phyloP scores from a whole-genome alignment of 768 basidiomycete genomes.

The Russula earlei region DNA sequence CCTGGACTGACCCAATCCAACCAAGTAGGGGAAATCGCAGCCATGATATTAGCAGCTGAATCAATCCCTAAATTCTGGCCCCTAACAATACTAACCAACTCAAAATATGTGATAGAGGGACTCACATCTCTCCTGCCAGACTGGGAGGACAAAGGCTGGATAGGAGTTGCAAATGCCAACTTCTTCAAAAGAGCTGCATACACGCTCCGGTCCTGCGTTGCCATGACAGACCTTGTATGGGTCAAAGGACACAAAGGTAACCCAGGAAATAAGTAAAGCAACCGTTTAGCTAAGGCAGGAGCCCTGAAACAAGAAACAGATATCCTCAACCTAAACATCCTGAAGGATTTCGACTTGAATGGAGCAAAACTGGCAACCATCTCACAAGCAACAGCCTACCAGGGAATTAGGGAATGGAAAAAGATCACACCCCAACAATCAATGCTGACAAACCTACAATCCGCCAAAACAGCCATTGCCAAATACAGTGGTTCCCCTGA shows the following conservation, averaged over 20 bases:
- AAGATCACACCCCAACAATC: not conserved
- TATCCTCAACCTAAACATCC: not conserved
- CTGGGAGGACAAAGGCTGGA: not conserved
- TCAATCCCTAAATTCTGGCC: not conserved
- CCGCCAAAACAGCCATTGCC: not conserved
- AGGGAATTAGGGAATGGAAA: not conserved
- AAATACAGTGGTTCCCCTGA: not conserved
- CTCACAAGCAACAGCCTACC: not conserved
- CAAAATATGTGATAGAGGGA: not conserved
- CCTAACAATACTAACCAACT: not conserved
- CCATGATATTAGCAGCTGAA: not conserved
- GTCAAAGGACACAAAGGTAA: no score
- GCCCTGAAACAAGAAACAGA: not conserved
- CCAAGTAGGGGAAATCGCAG: not conserved
- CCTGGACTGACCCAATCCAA: not conserved
- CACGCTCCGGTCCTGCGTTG: no score
- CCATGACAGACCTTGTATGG: no score
- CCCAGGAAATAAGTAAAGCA: no score
- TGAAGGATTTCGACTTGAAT: not conserved
- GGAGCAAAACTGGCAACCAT: not conserved
- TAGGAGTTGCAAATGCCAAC: not conserved
- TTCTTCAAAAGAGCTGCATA: not conserved
- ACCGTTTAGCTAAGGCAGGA: no score
- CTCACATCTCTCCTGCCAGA: not conserved
- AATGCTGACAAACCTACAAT: not conserved